A percentile compares a stretch with the other conserved stretches of the same genome.
Conservation (phyloP, 2,329 filamentous ascomycete species). For the Phaeosphaeriaceae sp. region DNA sequence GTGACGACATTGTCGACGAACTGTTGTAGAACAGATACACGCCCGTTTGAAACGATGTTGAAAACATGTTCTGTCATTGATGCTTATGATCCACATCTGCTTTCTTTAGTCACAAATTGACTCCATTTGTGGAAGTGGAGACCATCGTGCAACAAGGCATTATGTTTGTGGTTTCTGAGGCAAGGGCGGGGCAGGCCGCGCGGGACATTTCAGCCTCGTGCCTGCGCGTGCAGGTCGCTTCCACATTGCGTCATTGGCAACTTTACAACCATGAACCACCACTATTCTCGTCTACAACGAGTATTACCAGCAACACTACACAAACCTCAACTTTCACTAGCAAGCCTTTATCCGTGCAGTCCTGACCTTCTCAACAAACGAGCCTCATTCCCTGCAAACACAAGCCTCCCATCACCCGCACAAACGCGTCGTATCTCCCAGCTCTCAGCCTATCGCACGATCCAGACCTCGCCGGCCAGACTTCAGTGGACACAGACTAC, state of each 20-base stretch:
- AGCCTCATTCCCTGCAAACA: neutral
- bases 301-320: conserved; percentile 8
- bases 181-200: neutral
- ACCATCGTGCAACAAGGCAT: no score
- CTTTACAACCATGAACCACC: conserved; percentile 24
- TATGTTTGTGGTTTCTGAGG: no score
- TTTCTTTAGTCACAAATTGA: no score
- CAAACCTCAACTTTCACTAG: neutral
- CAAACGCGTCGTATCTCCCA: conserved; percentile 2
- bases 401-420: neutral
- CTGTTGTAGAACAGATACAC: no score
- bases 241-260: conserved; percentile 34
- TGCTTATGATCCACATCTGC: no score
- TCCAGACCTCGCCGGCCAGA: neutral
- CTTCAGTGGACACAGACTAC: neutral
- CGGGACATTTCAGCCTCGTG: neutral
- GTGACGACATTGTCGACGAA: no score
- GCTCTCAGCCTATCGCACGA: neutral
- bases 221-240: conserved; percentile 16
- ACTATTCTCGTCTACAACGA: conserved; percentile 6
- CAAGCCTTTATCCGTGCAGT: neutral
- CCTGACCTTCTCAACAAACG: neutral
- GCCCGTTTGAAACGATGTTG: no score
- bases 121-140: no score
- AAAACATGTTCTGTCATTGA: no score